Percentiles rank a stretch among this genome's conserved stretches.
Conservation (phyloP, 345 rosid species). For the Lepidium africanum region DNA sequence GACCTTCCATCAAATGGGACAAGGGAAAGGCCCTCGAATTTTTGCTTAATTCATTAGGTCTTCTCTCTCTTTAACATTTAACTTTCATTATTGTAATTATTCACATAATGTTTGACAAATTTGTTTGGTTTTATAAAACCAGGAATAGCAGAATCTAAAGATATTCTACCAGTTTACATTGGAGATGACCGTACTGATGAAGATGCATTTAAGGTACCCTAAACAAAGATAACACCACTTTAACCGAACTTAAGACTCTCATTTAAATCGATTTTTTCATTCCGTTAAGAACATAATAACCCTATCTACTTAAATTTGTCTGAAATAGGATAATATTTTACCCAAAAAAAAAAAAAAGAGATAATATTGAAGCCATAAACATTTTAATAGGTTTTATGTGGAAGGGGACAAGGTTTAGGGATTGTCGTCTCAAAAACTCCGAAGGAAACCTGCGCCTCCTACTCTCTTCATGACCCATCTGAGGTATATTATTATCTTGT, state of each 20-base stretch:
- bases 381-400: constrained; percentile 30
- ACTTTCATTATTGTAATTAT: not conserved
- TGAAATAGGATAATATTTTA: not conserved
- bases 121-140: not conserved
- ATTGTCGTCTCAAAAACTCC: constrained; percentile 42
- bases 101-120: not conserved
- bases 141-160: constrained; percentile 20
- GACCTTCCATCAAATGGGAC: constrained; percentile 55
- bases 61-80: too few relatives aligned
- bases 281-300: not conserved
- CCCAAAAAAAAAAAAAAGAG: too few relatives aligned
- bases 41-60: constrained; percentile 38
- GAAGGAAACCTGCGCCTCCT: constrained; percentile 41
- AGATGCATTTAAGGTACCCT: constrained; percentile 53
- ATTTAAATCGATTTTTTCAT: not conserved
- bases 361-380: not conserved
- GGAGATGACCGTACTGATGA: constrained; percentile 63
- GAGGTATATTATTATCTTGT: constrained; percentile 9
- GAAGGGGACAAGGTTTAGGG: constrained; percentile 37
- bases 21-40: constrained; percentile 50
- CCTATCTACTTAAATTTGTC: not conserved
- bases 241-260: not conserved
- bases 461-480: constrained; percentile 40
- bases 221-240: not conserved
- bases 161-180: constrained; percentile 46